Evolutionary conservation across 2,329 filamentous ascomycete species (phyloP), one percentile per base, ranked within the genome.

Genomic region (Aspergillus pseudoterreus): DNA sequence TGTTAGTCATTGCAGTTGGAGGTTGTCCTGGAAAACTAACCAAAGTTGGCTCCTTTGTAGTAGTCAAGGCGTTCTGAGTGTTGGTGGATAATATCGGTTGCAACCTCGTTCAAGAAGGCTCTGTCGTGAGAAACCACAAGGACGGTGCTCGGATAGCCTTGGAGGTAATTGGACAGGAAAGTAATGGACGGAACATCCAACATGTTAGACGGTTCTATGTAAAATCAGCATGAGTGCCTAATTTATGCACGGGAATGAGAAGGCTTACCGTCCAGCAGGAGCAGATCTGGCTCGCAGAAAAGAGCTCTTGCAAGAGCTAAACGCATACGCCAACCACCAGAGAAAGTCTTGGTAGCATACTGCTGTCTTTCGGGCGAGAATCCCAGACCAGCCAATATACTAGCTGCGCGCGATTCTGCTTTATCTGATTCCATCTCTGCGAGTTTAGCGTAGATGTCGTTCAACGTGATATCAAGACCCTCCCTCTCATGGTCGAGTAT

Each of bases 111-210:
- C 63, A 99, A 81, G 82, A 99, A 99, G 1, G 94, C 92, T 81
- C 94, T 85, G 83, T 99, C 94, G 88, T 99, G 94, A 72, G 90
- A 96, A 58, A 99, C 94, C 49, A 99, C 92, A 12, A 99, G 80
- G 24, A 99, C 85, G 2, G 94, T 97, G 73, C 90, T 96, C 36
- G 92, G 92, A 68, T 99, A 99, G 45, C 79, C 80, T 71, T 96
- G 92, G 8, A 99, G 86, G 69, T 99, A 99, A 66, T 92, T 92
- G 44, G 92, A 88, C 70, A 99, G 82, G 83, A 97, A 99, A 51
- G 94, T 95, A 68, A 99, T 97, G 21, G 94, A 97, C n/a, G 94
- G 94, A 52, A 99, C 94, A 75, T 97, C 94, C 90, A 99, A 91
- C 92, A 97, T 97, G 85, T 97, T 97, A 50, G 92, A 97, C 76